A percentile compares a stretch with the other conserved stretches of the same genome.
These are phyloP conservation scores for Suillus cothurnatus DNA, from an alignment of 768 basidiomycete genomes.

Conservation along the genomic window DNA sequence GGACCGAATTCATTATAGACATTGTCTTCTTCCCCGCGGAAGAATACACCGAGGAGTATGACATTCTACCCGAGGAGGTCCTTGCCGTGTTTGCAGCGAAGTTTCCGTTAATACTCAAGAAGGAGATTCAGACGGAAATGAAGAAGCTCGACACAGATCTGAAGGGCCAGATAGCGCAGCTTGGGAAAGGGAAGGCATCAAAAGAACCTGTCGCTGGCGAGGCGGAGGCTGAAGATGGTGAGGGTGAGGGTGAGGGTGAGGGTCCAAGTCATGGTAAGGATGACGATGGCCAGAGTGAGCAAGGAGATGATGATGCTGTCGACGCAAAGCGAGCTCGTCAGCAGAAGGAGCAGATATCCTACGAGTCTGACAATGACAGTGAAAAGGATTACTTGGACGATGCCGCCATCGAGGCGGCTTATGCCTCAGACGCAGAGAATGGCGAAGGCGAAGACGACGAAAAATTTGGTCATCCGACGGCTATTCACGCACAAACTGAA, in stretches of 20 bases:
- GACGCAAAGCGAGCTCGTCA: conserved; percentile 74
- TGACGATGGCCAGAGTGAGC: conserved; percentile 73
- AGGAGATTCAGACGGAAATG: conserved; percentile 85
- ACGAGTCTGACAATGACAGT: conserved; percentile 59
- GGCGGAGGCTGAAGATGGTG: conserved; percentile 54
- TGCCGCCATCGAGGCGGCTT: conserved; percentile 63
- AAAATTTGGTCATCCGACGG: conserved; percentile 21
- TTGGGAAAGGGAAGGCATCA: conserved; percentile 76
- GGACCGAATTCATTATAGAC: conserved; percentile 77
- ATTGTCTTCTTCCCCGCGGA: conserved; percentile 84
- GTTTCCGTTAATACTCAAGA: conserved; percentile 81
- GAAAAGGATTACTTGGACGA: conserved; percentile 53
- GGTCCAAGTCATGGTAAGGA: conserved; percentile 38
- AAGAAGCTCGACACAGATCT: conserved; percentile 80
- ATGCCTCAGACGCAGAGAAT: conserved; percentile 51
- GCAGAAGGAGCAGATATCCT: conserved; percentile 72
- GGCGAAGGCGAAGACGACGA: conserved; percentile 33
- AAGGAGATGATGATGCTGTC: conserved; percentile 82
- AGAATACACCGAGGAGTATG: conserved; percentile 85
- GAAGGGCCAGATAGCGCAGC: conserved; percentile 74
- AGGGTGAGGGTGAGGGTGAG: conserved; percentile 51
- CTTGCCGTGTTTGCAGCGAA: conserved; percentile 67
- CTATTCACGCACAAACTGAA: conserved; percentile 45
- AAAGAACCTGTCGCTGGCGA: conserved; percentile 44
- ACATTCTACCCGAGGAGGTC: conserved; percentile 71